Conservation (phyloP, 768 basidiomycete species). For the Collybia sp. region DNA sequence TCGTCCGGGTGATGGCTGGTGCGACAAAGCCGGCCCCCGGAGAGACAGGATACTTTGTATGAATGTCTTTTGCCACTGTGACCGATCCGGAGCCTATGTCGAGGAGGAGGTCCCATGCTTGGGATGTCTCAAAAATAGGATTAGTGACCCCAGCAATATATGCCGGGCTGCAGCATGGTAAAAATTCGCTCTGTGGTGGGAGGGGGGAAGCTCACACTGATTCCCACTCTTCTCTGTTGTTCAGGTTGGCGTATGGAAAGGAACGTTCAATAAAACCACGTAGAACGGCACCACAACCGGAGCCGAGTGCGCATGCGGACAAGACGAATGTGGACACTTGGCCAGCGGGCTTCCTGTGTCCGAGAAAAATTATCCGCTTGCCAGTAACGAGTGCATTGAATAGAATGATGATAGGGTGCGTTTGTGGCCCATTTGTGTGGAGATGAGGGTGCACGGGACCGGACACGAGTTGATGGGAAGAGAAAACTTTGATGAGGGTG, state of each 20-base stretch:
- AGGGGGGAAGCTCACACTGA: conserved; percentile 55
- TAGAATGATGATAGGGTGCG: conserved; percentile 91
- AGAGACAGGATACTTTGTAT: conserved; percentile 44
- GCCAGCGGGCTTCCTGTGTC: conserved; percentile 84
- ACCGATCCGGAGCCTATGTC: conserved; percentile 87
- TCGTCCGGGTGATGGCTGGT: conserved; percentile 49
- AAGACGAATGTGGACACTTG: conserved; percentile 90
- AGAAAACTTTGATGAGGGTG: conserved; percentile 83
- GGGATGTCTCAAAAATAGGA: conserved; percentile 87
- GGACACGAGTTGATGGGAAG: conserved; percentile 46
- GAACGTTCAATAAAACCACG: conserved; percentile 87
- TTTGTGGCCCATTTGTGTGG: conserved; percentile 85
- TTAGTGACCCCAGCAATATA: conserved; percentile 98
- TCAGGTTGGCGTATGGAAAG: conserved; percentile 93
- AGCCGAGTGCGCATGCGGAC: conserved; percentile 89
- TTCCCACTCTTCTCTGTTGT: conserved; percentile 86
- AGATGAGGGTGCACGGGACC: conserved; percentile 88
- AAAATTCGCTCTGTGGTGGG: not conserved
- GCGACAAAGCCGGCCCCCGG: conserved; percentile 32
- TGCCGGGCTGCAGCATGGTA: conserved; percentile 53
- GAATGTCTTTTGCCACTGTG: conserved; percentile 84
- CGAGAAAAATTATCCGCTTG: conserved; percentile 95
- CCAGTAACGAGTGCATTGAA: conserved; percentile 95
- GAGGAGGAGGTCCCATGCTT: conserved; percentile 90
- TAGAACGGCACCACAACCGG: conserved; percentile 81